Percentiles rank a stretch among this genome's conserved stretches.
phyloP scores from a whole-genome alignment of 352 stramenopile species.

The Pythium sukuiense region DNA sequence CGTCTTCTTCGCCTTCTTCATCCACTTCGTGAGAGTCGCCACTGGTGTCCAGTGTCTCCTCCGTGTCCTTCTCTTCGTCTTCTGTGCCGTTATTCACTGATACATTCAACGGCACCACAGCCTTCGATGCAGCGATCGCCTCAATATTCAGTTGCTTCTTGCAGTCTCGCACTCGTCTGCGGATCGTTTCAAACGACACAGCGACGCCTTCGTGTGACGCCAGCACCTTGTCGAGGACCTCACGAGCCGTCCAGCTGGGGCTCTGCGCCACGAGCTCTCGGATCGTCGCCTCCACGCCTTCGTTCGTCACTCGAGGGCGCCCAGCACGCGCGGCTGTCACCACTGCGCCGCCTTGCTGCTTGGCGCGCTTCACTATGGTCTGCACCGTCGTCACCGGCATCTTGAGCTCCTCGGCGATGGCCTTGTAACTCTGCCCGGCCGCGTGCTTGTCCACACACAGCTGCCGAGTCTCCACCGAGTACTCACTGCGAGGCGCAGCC shows the following conservation, averaged over 20 bases:
- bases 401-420: constrained; percentile 31
- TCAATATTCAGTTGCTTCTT: constrained; percentile 21
- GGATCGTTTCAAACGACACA: constrained; percentile 46
- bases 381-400: constrained; percentile 37
- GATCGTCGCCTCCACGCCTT: constrained; percentile 35
- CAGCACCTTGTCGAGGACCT: constrained; percentile 30
- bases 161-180: constrained; percentile 36
- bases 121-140: not conserved
- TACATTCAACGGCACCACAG: not conserved
- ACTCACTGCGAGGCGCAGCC: constrained; percentile 18
- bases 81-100: not conserved
- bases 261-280: constrained; percentile 24
- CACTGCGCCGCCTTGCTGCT: constrained; percentile 30
- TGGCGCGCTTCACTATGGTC: constrained; percentile 38
- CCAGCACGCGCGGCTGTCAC: constrained; percentile 27
- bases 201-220: constrained; percentile 19
- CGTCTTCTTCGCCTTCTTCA: not conserved
- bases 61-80: not conserved
- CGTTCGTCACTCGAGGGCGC: constrained; percentile 32
- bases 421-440: constrained; percentile 26
- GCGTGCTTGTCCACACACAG: constrained; percentile 24
- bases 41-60: constrained; percentile 1
- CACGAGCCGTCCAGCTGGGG: constrained; percentile 27
- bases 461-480: constrained; percentile 31
- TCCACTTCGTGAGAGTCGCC: constrained; percentile 5